These are phyloP conservation scores for Escallonia herrerae DNA, from an alignment of 129 eudicot genomes.

Conservation along the genomic window DNA sequence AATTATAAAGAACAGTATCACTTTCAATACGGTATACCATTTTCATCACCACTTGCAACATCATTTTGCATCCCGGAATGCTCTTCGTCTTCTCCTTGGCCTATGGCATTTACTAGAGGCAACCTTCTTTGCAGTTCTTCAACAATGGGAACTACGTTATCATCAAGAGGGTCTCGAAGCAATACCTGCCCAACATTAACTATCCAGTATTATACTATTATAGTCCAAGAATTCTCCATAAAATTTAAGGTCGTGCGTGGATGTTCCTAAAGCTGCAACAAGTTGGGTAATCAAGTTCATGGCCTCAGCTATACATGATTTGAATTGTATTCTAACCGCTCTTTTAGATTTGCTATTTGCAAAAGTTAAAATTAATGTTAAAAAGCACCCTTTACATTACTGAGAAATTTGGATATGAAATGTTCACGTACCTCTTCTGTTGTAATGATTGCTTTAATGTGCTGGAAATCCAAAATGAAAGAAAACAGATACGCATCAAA, in stretches of 20 bases:
- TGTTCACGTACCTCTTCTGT: conserved; percentile 61
- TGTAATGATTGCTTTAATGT: conserved; percentile 90
- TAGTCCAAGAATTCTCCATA: not conserved
- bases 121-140: conserved; percentile 85
- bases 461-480: conserved; percentile 43
- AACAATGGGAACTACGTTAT: conserved; percentile 67
- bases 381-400: too few species aligned
- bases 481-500: not conserved
- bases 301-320: too few species aligned
- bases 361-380: too few species aligned
- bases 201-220: too few species aligned
- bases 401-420: too few species aligned
- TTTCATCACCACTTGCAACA: conserved; percentile 37
- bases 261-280: too few species aligned
- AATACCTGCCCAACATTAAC: conserved; percentile 43
- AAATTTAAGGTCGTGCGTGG: not conserved
- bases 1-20: too few species aligned
- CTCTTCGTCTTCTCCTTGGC: conserved; percentile 71
- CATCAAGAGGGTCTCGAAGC: conserved; percentile 77
- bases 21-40: conserved; percentile 22
- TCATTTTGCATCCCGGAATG: conserved; percentile 35
- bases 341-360: too few species aligned
- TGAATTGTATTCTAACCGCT: too few species aligned
- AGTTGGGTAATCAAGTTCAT: too few species aligned
- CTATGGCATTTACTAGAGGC: conserved; percentile 28